Conservation (phyloP, 164 flowering plant species). For the Euptelea pleiosperma region DNA sequence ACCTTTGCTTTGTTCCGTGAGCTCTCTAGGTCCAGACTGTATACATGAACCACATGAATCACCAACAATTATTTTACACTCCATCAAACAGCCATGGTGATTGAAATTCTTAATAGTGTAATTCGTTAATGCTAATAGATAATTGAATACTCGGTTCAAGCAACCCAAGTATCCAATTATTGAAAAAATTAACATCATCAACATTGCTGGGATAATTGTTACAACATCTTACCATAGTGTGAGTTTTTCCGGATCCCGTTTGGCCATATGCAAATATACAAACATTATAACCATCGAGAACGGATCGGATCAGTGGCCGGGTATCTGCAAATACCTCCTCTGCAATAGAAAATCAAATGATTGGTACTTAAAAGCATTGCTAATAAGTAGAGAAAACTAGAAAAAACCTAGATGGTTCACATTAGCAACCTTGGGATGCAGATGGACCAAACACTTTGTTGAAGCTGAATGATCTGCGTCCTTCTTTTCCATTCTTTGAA, state of each 20-base stretch:
- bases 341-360: slow-evolving; percentile 33
- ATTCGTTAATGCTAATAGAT: too few species aligned
- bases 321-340: slow-evolving; percentile 95
- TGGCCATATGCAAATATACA: slow-evolving; percentile 99
- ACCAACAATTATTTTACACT: background rate
- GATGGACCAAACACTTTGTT: slow-evolving; percentile 93
- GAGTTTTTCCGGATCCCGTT: slow-evolving; percentile 97
- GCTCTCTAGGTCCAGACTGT: slow-evolving; percentile 86
- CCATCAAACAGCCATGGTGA: too few species aligned
- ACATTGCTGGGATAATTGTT: background rate
- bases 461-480: slow-evolving; percentile 69
- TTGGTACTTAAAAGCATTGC: background rate
- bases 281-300: slow-evolving; percentile 97
- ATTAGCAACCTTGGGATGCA: slow-evolving; percentile 78
- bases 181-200: background rate
- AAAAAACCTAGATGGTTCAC: background rate
- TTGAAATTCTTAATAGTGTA: too few species aligned
- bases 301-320: slow-evolving; percentile 88
- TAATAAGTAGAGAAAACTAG: background rate
- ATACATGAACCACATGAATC: slow-evolving; percentile 16
- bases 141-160: too few species aligned
- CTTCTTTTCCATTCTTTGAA: slow-evolving; percentile 73
- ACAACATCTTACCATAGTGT: slow-evolving; percentile 71
- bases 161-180: too few species aligned
- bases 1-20: slow-evolving; percentile 80